phyloP scores from a whole-genome alignment of 2,329 filamentous ascomycete genomes.

The Exserohilum rostratum region DNA sequence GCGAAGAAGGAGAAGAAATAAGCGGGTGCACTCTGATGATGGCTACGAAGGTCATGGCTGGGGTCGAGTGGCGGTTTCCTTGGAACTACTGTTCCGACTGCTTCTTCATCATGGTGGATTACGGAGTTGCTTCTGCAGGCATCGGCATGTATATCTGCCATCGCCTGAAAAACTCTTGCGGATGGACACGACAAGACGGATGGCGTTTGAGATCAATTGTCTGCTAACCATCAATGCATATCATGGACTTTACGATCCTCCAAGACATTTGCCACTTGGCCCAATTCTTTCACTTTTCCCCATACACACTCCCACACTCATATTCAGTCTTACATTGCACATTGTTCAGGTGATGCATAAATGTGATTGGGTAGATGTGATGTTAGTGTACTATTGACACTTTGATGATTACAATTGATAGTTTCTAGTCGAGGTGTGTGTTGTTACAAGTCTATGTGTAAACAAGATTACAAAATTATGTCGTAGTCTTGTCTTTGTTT shows the following conservation, averaged over 20 bases:
- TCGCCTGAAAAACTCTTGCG: slow-evolving; percentile 49
- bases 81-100: slow-evolving; percentile 40
- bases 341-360: not conserved
- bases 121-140: slow-evolving; percentile 43
- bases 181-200: slow-evolving; percentile 46
- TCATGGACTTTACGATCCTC: slow-evolving; percentile 46
- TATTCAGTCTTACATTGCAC: not conserved
- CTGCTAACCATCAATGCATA: slow-evolving; percentile 50
- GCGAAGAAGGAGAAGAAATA: slow-evolving; percentile 84
- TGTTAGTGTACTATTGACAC: not conserved
- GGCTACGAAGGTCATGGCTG: slow-evolving; percentile 38
- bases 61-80: slow-evolving; percentile 42
- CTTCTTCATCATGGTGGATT: slow-evolving; percentile 41
- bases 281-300: not conserved
- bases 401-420: not conserved
- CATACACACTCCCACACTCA: not conserved
- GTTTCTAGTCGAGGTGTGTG: not conserved
- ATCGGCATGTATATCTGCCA: slow-evolving; percentile 49
- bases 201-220: slow-evolving; percentile 49
- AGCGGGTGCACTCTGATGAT: slow-evolving; percentile 40
- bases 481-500: not conserved
- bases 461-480: not conserved
- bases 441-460: not conserved
- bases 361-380: not conserved
- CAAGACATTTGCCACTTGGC: slow-evolving; percentile 14